Evolutionary conservation across 805 yeast species (phyloP), one percentile per base, ranked within the genome.

Genomic region (Teunomyces stri): DNA sequence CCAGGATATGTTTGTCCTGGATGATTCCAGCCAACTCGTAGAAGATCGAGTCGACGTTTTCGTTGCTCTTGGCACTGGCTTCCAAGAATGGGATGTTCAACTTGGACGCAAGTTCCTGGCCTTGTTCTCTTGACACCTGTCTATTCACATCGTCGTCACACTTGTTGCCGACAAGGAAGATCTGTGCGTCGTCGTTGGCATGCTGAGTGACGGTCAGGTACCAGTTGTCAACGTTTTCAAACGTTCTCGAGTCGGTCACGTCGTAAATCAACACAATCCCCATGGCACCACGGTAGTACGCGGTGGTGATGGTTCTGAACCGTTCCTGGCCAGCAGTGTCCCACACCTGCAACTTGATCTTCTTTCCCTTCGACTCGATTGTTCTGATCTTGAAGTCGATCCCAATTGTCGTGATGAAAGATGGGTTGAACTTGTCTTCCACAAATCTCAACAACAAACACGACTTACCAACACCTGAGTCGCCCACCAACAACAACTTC

Each of bases 251-350:
- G 62, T 87, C 94, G 15, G 90, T 83, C 42, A 87, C 92, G 65
- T 87, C 95, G 64, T 87, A 87, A 31, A 87, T 90, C 60, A 87
- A 77, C 43, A 87, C 84, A 59, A 87, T 87, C 53, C 95, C 95
- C 84, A 85, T 84, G 48, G 95, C 94, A 48, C 95, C 95, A 68
- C 95, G 81, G 69, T 87, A 87, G 69, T 87, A 87, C 0, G 95
- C 92, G n/a, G 94, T 86, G 42, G 94, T 91, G 71, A 90, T 90
- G 36, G 96, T 89, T 72, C 96, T 81, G 74, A 90, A 90, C 62
- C 97, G 78, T 67, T 90, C 97, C 72, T 90, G 97, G n/a, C 97
- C 97, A 1, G 97, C 97, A 35, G 97, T 90, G 66, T 90, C 97
- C 97, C 97, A 87, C 38, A 92, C 87, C 69, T 94, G 99, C 64